Evolutionary conservation across 2,329 filamentous ascomycete species (phyloP), one percentile per base, ranked within the genome.

Genomic region (Aureobasidium musti): DNA sequence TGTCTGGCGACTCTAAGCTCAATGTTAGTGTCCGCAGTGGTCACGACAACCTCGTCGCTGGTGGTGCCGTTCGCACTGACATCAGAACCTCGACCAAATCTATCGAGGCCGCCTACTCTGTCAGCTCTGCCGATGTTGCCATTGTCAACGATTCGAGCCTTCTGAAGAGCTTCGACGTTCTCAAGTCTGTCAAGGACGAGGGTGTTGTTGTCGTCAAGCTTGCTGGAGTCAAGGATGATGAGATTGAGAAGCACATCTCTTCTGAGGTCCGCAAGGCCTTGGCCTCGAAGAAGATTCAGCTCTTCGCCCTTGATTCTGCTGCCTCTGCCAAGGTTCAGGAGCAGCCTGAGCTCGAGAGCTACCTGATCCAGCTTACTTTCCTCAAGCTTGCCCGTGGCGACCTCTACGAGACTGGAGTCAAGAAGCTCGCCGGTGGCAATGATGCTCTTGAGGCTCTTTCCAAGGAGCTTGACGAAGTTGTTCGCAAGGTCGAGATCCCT

Each of bases 191-290:
- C 69, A 91, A 90, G 79, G 73, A 84, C 47, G 86, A 87, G 63
- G 90, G 90, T 65, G 89, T 87, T 70, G 78, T 97, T 52, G 84
- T 97, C 65, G 74, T 97, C 49, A 91, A 88, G 73, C 84, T 95
- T 28, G 84, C 91, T 33, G 89, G 87, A 71, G 87, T 91, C 77
- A 97, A 96, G 80, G 87, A 92, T 61, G 94, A 96, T 52, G 92
- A 97, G 41, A 77, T 93, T 7, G 94, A 98, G 81, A 96, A 96
- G 85, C 89, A 91, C 72, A 82, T 99, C 6, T 86, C 91, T 1
- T 82, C 84, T 43, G 77, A 82, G 54, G 86, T 95, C 70, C 88
- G 90, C 74, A 91, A 90, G 78, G 82, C 84, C 17, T 79, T 97
- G 60, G 86, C 87, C 64, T 83, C 87, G 73, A 91, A 91, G 77